Evolutionary conservation across 1,284 basidiomycete species (phyloP).

Genomic region (Ustilago trichophora): DNA sequence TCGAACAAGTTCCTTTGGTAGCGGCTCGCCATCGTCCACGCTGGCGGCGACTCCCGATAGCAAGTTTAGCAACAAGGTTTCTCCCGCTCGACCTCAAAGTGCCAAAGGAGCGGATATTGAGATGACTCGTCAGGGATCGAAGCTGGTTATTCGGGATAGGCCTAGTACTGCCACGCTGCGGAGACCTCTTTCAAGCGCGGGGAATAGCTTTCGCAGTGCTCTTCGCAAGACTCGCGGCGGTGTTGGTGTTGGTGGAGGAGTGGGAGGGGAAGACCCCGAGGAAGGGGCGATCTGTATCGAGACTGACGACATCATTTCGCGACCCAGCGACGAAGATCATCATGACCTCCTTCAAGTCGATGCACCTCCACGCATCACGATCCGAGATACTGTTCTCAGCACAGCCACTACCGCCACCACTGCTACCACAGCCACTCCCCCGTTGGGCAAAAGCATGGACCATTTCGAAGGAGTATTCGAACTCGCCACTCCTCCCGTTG

Average conservation of each 20-base stretch:
- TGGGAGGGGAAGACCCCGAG: not conserved
- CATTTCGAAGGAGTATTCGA: no score
- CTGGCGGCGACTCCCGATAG: not conserved
- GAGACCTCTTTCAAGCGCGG: slow-evolving; percentile 18
- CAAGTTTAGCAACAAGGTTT: not conserved
- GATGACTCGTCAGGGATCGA: slow-evolving; percentile 25
- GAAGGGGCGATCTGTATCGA: slow-evolving; percentile 29
- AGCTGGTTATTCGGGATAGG: slow-evolving; percentile 23
- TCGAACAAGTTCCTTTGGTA: not conserved
- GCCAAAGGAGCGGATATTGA: slow-evolving; percentile 21
- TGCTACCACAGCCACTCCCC: no score
- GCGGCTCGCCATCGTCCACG: not conserved
- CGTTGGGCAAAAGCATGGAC: no score
- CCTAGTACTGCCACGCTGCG: slow-evolving; percentile 6
- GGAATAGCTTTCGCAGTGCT: slow-evolving; percentile 7
- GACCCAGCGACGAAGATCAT: no score
- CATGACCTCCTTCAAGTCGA: no score
- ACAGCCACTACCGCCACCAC: no score
- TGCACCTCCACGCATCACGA: no score
- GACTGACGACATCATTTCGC: slow-evolving; percentile 22
- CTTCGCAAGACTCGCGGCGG: no score
- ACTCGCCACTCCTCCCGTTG: no score
- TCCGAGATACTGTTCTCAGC: no score
- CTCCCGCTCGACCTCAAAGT: slow-evolving; percentile 12
- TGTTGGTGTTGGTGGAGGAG: no score